Evolutionary conservation across 108 stramenopile species (phyloP).

Genomic region (Poteriospumella lacustris): DNA sequence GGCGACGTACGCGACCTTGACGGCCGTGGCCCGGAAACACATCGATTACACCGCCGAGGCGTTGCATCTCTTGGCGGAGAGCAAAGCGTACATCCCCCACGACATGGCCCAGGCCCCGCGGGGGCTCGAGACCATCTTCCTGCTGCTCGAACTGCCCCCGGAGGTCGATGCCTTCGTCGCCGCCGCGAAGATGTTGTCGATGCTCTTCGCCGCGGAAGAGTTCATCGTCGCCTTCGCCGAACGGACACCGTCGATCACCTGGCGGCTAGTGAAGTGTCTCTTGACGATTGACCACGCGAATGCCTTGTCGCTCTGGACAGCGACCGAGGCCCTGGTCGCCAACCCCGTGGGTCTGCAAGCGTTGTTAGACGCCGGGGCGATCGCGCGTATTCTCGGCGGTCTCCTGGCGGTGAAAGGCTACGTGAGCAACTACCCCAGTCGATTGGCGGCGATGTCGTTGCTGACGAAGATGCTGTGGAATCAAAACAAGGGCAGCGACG

Average conservation of each 20-base stretch:
- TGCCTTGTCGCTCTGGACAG: background rate
- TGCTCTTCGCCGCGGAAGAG: background rate
- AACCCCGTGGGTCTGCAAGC: background rate
- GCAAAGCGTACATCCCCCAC: background rate
- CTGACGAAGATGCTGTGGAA: background rate
- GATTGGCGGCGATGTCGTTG: slow-evolving; percentile 3
- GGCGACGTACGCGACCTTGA: slow-evolving; percentile 50
- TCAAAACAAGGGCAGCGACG: slow-evolving; percentile 4
- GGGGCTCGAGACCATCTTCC: background rate
- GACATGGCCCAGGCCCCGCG: background rate
- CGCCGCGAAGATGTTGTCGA: background rate
- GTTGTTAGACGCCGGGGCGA: background rate
- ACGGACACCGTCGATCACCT: background rate
- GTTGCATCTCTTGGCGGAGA: background rate
- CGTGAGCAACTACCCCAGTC: background rate
- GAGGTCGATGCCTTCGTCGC: background rate
- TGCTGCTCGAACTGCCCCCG: background rate
- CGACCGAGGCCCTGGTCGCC: background rate
- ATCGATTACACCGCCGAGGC: background rate
- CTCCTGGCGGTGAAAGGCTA: background rate
- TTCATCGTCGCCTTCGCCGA: background rate
- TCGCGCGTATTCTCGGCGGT: slow-evolving; percentile 10
- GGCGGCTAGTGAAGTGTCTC: slow-evolving; percentile 6
- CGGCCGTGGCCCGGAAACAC: background rate
- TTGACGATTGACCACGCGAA: background rate